These are phyloP conservation scores for Solanum pinnatisectum DNA, from an alignment of 257 asterid genomes.

Conservation along the genomic window DNA sequence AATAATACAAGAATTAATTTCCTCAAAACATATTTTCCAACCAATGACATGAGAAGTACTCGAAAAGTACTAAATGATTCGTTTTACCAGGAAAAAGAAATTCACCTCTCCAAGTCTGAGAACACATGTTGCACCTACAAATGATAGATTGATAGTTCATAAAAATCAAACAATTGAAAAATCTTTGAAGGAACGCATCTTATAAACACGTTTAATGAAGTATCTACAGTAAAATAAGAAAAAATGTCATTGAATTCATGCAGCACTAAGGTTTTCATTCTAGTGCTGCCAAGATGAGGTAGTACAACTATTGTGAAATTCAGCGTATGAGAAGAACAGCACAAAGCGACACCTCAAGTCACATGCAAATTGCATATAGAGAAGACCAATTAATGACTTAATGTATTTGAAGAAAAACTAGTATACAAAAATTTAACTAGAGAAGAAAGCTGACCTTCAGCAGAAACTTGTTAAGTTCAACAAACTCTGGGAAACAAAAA, in stretches of 20 bases:
- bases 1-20: constrained; percentile 7
- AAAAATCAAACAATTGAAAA: background rate
- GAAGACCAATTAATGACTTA: background rate
- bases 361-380: background rate
- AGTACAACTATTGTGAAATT: background rate
- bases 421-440: background rate
- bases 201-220: background rate
- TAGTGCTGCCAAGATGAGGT: background rate
- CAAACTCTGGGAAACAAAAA: constrained; percentile 46
- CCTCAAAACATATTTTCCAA: background rate
- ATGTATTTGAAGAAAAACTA: background rate
- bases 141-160: constrained; percentile 2
- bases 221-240: background rate
- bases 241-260: background rate
- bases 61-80: background rate
- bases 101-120: constrained; percentile 72
- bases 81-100: background rate
- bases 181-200: background rate
- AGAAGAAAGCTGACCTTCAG: constrained; percentile 46
- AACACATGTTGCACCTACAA: constrained; percentile 73
- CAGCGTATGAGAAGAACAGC: background rate
- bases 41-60: background rate
- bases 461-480: constrained; percentile 71
- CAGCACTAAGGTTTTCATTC: background rate
- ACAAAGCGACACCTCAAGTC: background rate